These are phyloP conservation scores for Heterobasidion irregulare DNA, from an alignment of 1,284 basidiomycete genomes.

Conservation along the genomic window DNA sequence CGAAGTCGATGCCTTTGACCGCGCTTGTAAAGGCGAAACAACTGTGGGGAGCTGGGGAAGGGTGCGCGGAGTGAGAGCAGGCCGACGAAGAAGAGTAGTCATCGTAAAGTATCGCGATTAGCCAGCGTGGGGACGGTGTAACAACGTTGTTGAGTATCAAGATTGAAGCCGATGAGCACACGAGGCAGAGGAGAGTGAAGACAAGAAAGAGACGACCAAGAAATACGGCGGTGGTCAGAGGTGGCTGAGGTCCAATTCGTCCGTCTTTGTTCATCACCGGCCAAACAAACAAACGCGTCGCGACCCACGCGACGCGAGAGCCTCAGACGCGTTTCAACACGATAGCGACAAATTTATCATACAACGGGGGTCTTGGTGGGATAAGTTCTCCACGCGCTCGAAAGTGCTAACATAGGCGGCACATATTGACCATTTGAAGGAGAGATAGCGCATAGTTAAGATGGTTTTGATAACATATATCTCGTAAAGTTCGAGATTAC, in stretches of 20 bases:
- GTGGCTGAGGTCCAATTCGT: background rate
- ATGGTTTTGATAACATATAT: too few relatives aligned
- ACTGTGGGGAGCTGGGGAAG: slow-evolving; percentile 8
- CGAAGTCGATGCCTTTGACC: slow-evolving; percentile 5
- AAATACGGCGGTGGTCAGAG: background rate
- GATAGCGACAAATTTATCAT: background rate
- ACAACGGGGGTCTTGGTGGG: too few relatives aligned
- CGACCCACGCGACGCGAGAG: background rate
- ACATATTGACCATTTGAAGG: too few relatives aligned
- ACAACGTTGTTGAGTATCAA: background rate
- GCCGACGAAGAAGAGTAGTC: slow-evolving; percentile 34
- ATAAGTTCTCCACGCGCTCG: too few relatives aligned
- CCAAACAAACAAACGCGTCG: slow-evolving; percentile 15
- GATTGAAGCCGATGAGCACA: background rate
- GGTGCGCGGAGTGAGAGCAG: slow-evolving; percentile 8
- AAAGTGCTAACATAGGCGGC: too few relatives aligned
- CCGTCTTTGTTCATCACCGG: background rate
- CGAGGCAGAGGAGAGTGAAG: background rate
- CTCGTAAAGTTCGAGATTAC: too few relatives aligned
- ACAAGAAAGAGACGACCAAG: background rate
- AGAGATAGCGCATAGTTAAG: too few relatives aligned
- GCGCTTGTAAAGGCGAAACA: slow-evolving; percentile 7
- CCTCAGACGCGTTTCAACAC: background rate
- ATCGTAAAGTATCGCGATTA: slow-evolving; percentile 16
- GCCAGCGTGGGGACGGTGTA: background rate